Percentiles rank a stretch among this genome's conserved stretches.
phyloP scores from a whole-genome alignment of 495 filamentous ascomycete genomes.

The Massariosphaeria phaeospora region DNA sequence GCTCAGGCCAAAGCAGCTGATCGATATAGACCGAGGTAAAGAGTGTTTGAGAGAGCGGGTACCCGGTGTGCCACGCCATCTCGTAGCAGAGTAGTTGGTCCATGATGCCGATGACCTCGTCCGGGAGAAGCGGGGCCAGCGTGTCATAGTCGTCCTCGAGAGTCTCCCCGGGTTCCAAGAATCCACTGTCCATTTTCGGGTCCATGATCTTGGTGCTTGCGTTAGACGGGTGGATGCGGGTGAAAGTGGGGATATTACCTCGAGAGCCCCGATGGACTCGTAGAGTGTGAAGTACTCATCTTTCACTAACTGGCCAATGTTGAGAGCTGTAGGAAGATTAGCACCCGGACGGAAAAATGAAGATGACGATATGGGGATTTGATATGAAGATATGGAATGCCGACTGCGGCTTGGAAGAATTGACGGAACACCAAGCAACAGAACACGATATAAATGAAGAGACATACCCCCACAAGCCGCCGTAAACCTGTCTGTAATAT shows the following conservation, averaged over 20 bases:
- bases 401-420: background rate
- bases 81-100: constrained; percentile 88
- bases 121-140: constrained; percentile 59
- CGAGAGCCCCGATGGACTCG: constrained; percentile 88
- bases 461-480: constrained; percentile 62
- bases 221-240: background rate
- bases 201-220: constrained; percentile 76
- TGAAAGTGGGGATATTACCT: constrained; percentile 50
- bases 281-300: constrained; percentile 91
- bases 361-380: background rate
- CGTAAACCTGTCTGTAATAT: constrained; percentile 75
- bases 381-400: background rate
- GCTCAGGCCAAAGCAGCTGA: constrained; percentile 66
- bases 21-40: constrained; percentile 95
- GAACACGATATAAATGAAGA: background rate
- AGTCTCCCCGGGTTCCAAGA: constrained; percentile 66
- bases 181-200: constrained; percentile 95
- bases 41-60: constrained; percentile 88
- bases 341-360: background rate
- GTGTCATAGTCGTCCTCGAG: constrained; percentile 85
- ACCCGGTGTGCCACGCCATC: constrained; percentile 96
- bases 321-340: constrained; percentile 53
- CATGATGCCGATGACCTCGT: constrained; percentile 87
- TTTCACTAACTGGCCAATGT: constrained; percentile 79
- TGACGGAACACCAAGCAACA: background rate